A percentile compares a stretch with the other conserved stretches of the same genome.
phyloP scores from a whole-genome alignment of 192 early-diverging fungal species.

The Helicostylum pulchrum region DNA sequence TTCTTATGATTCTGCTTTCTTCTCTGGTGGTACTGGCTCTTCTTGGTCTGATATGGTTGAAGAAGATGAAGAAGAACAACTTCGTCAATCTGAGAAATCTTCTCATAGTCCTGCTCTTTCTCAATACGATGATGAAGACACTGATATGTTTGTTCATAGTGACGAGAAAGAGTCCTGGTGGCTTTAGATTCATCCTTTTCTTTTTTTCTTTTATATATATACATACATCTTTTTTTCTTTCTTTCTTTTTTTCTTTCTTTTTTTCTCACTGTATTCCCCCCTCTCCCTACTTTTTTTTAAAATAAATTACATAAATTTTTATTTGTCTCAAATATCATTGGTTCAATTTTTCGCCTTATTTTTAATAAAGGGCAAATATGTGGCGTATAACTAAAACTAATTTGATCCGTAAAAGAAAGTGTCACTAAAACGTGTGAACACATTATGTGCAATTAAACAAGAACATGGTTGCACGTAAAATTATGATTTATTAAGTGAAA shows the following conservation, averaged over 20 bases:
- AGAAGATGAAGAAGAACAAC: conserved; percentile 20
- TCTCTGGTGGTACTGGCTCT: conserved; percentile 11
- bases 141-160: conserved; percentile 35
- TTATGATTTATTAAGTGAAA: conserved; percentile 57
- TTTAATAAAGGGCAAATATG: background rate
- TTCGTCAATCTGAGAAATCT: background rate
- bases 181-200: conserved; percentile 28
- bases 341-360: background rate
- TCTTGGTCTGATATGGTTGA: conserved; percentile 43
- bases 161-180: conserved; percentile 39
- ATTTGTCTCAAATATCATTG: background rate
- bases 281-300: background rate
- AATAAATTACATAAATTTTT: conserved; percentile 7
- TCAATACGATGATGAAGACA: conserved; percentile 25
- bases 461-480: too few species aligned
- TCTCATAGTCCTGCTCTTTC: conserved; percentile 5
- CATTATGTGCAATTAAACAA: too few species aligned
- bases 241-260: too few species aligned
- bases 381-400: too few species aligned
- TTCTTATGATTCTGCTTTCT: conserved; percentile 36
- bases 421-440: too few species aligned
- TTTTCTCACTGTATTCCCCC: conserved; percentile 10
- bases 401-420: too few species aligned
- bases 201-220: too few species aligned
- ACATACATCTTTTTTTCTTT: background rate